Percentiles rank a stretch among this genome's conserved stretches.
Evolutionary conservation across 2,329 filamentous ascomycete species (phyloP).

Genomic region (Neofusicoccum parvum): DNA sequence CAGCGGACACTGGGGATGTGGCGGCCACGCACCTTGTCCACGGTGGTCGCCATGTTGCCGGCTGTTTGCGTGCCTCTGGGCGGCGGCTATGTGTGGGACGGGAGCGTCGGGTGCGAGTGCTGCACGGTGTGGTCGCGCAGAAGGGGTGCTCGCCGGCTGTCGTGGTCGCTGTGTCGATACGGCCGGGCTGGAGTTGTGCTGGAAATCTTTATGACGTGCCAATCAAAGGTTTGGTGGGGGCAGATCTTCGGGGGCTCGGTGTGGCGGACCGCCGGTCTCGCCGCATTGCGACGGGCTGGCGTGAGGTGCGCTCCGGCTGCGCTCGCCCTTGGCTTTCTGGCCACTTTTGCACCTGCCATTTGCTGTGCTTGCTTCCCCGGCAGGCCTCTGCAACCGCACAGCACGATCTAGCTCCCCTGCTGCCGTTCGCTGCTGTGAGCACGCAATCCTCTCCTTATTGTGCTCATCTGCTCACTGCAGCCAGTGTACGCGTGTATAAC

Average conservation of each 20-base stretch:
- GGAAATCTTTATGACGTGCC: constrained; percentile 13
- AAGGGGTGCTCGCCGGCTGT: background rate
- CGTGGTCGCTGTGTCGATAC: background rate
- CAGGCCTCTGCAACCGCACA: background rate
- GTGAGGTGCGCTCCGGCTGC: background rate
- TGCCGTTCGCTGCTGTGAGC: constrained; percentile 4
- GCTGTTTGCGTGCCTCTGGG: constrained; percentile 12
- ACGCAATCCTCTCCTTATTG: constrained; percentile 1
- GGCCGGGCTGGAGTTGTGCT: background rate
- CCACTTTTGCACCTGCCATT: background rate
- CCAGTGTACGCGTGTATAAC: constrained; percentile 7
- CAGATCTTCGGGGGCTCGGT: background rate
- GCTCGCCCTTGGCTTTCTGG: background rate
- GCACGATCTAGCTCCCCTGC: background rate
- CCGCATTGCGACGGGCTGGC: background rate
- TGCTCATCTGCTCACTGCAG: constrained; percentile 14
- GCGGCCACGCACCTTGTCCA: constrained; percentile 75
- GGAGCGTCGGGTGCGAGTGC: background rate
- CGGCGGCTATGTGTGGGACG: too few species aligned
- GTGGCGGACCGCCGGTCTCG: background rate
- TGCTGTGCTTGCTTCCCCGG: background rate
- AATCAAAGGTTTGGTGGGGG: constrained; percentile 6
- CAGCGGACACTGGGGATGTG: constrained; percentile 32
- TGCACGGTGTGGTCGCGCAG: constrained; percentile 21
- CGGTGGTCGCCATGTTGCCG: constrained; percentile 86